Conservation (phyloP, 2,329 filamentous ascomycete genomes). For the Septoria linicola region DNA sequence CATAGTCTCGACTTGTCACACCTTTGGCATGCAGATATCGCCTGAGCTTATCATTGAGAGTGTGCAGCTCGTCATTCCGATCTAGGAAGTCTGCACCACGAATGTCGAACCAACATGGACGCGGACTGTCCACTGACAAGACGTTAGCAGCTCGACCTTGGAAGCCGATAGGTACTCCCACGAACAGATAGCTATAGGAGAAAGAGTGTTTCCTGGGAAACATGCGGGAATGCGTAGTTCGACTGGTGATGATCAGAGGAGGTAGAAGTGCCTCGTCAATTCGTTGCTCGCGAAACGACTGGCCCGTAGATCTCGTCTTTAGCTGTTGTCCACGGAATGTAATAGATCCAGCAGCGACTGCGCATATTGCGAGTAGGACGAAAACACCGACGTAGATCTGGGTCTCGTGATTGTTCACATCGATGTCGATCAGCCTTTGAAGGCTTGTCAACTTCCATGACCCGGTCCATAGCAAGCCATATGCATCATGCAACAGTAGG, state of each 20-base stretch:
- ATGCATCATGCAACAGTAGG: conserved; percentile 28
- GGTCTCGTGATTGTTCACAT: conserved; percentile 22
- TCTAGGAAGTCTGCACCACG: conserved; percentile 61
- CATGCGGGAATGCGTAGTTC: conserved; percentile 64
- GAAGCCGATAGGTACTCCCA: conserved; percentile 66
- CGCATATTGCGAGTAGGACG: conserved; percentile 32
- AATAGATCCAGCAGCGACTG: conserved; percentile 33
- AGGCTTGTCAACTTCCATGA: conserved; percentile 26
- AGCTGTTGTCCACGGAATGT: conserved; percentile 32
- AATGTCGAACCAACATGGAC: conserved; percentile 58
- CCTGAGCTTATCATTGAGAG: conserved; percentile 62
- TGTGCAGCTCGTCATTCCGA: conserved; percentile 43
- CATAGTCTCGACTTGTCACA: conserved; percentile 60
- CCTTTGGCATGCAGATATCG: conserved; percentile 57
- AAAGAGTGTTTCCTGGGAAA: conserved; percentile 69
- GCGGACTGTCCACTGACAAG: conserved; percentile 49
- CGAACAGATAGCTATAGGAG: conserved; percentile 67
- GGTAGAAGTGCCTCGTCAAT: conserved; percentile 39
- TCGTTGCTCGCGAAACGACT: conserved; percentile 20
- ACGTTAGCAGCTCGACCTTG: conserved; percentile 56
- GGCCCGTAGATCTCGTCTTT: conserved; percentile 15
- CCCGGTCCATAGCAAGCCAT: conserved; percentile 26
- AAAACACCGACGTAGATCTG: conserved; percentile 32
- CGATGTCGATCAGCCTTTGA: conserved; percentile 15
- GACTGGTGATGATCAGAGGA: conserved; percentile 63